Base-by-base conservation (phyloP, 192 early-diverging fungal species). In the Podila epicladia region DNA sequence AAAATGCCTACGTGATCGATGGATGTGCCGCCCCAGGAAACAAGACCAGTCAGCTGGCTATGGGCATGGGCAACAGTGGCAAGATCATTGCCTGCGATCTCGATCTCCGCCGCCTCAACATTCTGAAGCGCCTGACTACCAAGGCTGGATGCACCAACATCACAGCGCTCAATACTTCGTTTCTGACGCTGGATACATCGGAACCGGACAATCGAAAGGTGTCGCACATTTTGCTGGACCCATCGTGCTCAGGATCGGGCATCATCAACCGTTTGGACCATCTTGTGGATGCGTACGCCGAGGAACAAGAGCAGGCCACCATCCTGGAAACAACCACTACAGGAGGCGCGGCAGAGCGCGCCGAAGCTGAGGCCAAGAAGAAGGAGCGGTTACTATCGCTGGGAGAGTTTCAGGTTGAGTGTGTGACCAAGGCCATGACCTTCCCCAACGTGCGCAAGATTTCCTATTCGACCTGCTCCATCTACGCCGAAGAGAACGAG, bases 11-110 rank as follows among this genome's bases (percentile, higher is more conserved):
- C 70, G 94, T 92, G 3, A 94, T 99, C 55, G 98, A 99, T 76
- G 96, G 93, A 9, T 99, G 97, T 77, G 98, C 98, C 19, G 97
- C 97, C 0, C 97, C 97, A 5, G 97, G 97, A 8, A 99, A 99
- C 86, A 99, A 99, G 78, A 99, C 98, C 6, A 94, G 94, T 59
- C 97, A 98, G 74, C 84, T 99, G 62, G 92, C 92, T 6, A 93
- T 94, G 65, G 84, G 96, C 31, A 95, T 98, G 93, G 87, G 88
- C 38, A 97, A 97, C 65, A 87, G 88, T 9, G 98, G 97, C 15
- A 89, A 82, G 38, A 94, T 99, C 57, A 93, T 87, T 83, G 98
- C 98, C 0, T 97, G 98, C 82, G 98, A 99, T 74, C 87, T 92
- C 82, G 96, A 98, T 84, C 74, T 73, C 51, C 66, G 87, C 28